These are phyloP conservation scores for Tranzscheliella williamsii DNA, from an alignment of 1,284 basidiomycete genomes.

Conservation along the genomic window DNA sequence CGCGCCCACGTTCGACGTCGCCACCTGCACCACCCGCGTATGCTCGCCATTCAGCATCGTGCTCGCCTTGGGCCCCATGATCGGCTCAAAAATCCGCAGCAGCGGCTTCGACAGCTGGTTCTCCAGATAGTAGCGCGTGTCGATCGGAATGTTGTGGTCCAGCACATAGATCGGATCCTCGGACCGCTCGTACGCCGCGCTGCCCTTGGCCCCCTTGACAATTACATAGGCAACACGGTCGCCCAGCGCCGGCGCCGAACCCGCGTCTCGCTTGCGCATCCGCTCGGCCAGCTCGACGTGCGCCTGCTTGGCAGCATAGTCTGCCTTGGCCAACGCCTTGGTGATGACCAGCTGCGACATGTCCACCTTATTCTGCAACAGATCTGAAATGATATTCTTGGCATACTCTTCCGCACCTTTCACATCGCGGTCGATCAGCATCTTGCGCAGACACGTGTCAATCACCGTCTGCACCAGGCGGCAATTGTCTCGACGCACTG, in stretches of 20 bases:
- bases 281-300: conserved; percentile 59
- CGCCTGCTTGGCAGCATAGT: conserved; percentile 60
- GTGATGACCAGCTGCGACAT: conserved; percentile 61
- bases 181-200: conserved; percentile 58
- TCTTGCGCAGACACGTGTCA: conserved; percentile 60
- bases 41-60: conserved; percentile 56
- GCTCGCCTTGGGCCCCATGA: conserved; percentile 52
- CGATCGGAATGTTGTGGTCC: conserved; percentile 61
- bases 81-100: conserved; percentile 61
- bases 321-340: conserved; percentile 58
- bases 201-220: conserved; percentile 58
- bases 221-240: conserved; percentile 61
- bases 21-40: conserved; percentile 57
- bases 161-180: conserved; percentile 60
- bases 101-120: conserved; percentile 60
- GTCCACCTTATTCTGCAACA: conserved; percentile 61
- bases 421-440: conserved; percentile 61
- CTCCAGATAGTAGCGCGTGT: conserved; percentile 60
- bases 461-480: conserved; percentile 60
- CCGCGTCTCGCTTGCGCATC: conserved; percentile 60
- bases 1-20: conserved; percentile 56
- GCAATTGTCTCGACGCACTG: conserved; percentile 60
- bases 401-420: conserved; percentile 57
- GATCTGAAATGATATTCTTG: conserved; percentile 58
- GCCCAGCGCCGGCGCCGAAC: conserved; percentile 57